Base-by-base conservation (phyloP, 305 asterid species). In the Coffea humblotiana region DNA sequence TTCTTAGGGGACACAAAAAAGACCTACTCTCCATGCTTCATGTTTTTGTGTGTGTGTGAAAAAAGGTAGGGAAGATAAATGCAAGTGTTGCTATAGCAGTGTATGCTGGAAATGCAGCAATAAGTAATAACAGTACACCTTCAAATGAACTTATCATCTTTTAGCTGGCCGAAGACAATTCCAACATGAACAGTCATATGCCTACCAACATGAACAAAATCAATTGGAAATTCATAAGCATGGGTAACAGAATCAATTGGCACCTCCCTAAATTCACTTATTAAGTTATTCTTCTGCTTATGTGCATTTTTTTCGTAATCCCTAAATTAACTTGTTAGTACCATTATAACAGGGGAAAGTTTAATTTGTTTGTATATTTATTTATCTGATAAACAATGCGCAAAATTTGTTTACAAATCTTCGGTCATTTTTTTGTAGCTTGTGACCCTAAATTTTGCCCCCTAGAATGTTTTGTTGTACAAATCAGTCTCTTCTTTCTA, bases 181-280 rank as follows among this genome's bases (percentile, higher is more conserved):
- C 65, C 78, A 74, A n/a, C n/a, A n/a, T n/a, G n/a, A 23, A 56
- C 49, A 70, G 32, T 52, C 77, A 71, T 78, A 77, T 81, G 74
- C 25, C 48, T 29, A 76, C 71, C 77, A 68, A 58, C 72, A 35
- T 35, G 52, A 76, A 71, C 40, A 61, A 69, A 48, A 4, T 1
- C 12, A 27, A 25, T 9, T 64, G 48, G 52, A 56, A 23, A 35
- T 2, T 60, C 32, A 32, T 25, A 21, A 60, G 68, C 35, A 77
- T 75, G 77, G 67, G 67, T 60, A 16, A 56, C 67, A 35, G 69
- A 32, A 32, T 32, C 32, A 32, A 32, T 32, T 32, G 32, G 32
- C 1, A 32, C 32, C 32, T 32, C 32, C 32, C 32, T 32, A 32
- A 63, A 43, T 81, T 68, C 70, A 68, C 76, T 76, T 52, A 13